Percentiles rank a stretch among this genome's conserved stretches.
These are phyloP conservation scores for Gastrolobium bilobum DNA, from an alignment of 306 rosid genomes.

Conservation along the genomic window DNA sequence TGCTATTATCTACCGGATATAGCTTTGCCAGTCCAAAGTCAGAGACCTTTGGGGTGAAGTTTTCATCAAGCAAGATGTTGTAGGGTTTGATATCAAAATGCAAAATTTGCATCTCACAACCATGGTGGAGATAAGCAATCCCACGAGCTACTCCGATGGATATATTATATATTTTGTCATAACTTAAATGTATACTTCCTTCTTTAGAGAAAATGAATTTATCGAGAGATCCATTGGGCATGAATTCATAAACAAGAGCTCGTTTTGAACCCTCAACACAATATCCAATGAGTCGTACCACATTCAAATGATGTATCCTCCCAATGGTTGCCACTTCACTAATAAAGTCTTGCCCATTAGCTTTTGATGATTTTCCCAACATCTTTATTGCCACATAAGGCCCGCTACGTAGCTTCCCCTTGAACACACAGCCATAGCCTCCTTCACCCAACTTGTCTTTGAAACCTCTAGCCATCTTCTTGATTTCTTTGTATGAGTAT, in stretches of 20 bases:
- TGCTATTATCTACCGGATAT: conserved; percentile 17
- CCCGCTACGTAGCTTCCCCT: conserved; percentile 41
- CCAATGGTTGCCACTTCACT: conserved; percentile 44
- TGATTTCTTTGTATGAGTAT: conserved; percentile 40
- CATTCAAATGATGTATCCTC: conserved; percentile 48
- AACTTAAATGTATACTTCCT: not conserved
- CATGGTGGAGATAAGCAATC: conserved; percentile 42
- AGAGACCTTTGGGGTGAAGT: conserved; percentile 40
- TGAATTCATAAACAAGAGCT: not conserved
- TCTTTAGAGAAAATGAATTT: not conserved
- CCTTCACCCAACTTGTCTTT: conserved; percentile 25
- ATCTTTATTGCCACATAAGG: conserved; percentile 42
- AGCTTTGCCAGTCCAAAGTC: conserved; percentile 49
- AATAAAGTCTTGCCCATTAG: conserved; percentile 40
- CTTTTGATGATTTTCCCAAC: conserved; percentile 34
- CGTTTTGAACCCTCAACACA: conserved; percentile 13
- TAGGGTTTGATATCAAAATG: conserved; percentile 51
- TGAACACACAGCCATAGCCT: conserved; percentile 45
- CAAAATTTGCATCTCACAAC: conserved; percentile 49
- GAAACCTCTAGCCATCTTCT: conserved; percentile 28
- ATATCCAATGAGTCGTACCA: conserved; percentile 38
- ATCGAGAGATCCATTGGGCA: conserved; percentile 18
- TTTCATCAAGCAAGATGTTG: conserved; percentile 26
- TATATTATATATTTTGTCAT: conserved; percentile 9
- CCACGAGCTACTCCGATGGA: conserved; percentile 48